These are phyloP conservation scores for Conticribra weissflogii DNA, from an alignment of 108 stramenopile species.

Conservation along the genomic window DNA sequence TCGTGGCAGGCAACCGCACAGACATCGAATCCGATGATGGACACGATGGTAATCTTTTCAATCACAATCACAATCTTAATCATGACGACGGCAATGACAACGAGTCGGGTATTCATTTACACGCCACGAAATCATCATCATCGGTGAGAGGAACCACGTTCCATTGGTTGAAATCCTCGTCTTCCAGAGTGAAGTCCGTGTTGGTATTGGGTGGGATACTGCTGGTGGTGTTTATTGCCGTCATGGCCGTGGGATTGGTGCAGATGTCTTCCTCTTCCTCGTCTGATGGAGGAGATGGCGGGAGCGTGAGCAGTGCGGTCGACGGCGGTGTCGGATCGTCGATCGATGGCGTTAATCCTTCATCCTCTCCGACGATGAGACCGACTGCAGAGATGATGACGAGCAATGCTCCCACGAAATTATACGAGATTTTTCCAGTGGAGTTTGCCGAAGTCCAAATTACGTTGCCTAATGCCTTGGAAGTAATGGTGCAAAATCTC, in stretches of 20 bases:
- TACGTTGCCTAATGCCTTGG: constrained; percentile 22
- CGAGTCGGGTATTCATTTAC: neutral
- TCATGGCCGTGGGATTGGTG: constrained; percentile 18
- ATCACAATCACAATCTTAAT: too few species aligned
- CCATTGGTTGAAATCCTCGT: too few species aligned
- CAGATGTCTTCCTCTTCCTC: constrained; percentile 5
- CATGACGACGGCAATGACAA: neutral
- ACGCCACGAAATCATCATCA: too few species aligned
- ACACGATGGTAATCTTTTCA: too few species aligned
- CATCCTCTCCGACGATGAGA: neutral
- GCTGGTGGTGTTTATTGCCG: constrained; percentile 17
- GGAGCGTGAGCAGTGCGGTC: neutral
- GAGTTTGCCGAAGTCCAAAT: constrained; percentile 9
- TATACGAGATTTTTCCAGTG: constrained; percentile 16
- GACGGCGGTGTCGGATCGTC: constrained; percentile 6
- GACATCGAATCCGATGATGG: too few species aligned
- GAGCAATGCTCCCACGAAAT: neutral
- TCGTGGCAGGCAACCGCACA: too few species aligned
- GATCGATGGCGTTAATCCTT: neutral
- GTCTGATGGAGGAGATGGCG: neutral
- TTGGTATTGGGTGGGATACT: neutral
- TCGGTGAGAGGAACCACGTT: too few species aligned
- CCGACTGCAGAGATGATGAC: constrained; percentile 5
- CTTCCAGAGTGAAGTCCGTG: constrained; percentile 16
- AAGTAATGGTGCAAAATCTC: constrained; percentile 20